phyloP scores from a whole-genome alignment of 108 stramenopile species.

The Nitzschia putrida region DNA sequence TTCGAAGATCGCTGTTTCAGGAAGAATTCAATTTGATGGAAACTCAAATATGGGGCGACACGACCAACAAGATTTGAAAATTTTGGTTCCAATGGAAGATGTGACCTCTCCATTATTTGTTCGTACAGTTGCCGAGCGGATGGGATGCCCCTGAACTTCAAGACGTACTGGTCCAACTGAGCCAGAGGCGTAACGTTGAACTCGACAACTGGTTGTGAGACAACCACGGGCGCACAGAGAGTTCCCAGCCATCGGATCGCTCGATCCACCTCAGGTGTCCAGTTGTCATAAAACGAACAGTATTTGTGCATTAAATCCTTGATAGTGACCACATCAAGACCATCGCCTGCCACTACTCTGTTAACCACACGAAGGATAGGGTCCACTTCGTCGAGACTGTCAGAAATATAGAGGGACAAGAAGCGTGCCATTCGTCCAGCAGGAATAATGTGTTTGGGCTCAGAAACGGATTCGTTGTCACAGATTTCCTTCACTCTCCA shows the following conservation, averaged over 20 bases:
- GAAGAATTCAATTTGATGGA: conserved; percentile 77
- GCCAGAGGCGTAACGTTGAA: conserved; percentile 68
- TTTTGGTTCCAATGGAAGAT: conserved; percentile 67
- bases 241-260: conserved; percentile 73
- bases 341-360: conserved; percentile 78
- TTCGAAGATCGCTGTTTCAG: conserved; percentile 59
- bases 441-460: conserved; percentile 81
- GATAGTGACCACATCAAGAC: conserved; percentile 77
- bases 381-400: conserved; percentile 69
- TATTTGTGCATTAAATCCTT: conserved; percentile 79
- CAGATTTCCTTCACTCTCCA: conserved; percentile 88
- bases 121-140: conserved; percentile 73
- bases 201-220: conserved; percentile 65
- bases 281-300: conserved; percentile 73
- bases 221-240: conserved; percentile 63
- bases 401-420: conserved; percentile 70
- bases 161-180: conserved; percentile 47
- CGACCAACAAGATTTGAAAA: conserved; percentile 72
- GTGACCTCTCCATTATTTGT: conserved; percentile 65
- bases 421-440: conserved; percentile 77
- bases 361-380: conserved; percentile 68
- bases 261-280: conserved; percentile 83
- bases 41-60: conserved; percentile 81
- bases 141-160: conserved; percentile 65
- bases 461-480: conserved; percentile 76